Conservation (phyloP, 2,329 filamentous ascomycete species). For the Polytolypa hystricis region DNA sequence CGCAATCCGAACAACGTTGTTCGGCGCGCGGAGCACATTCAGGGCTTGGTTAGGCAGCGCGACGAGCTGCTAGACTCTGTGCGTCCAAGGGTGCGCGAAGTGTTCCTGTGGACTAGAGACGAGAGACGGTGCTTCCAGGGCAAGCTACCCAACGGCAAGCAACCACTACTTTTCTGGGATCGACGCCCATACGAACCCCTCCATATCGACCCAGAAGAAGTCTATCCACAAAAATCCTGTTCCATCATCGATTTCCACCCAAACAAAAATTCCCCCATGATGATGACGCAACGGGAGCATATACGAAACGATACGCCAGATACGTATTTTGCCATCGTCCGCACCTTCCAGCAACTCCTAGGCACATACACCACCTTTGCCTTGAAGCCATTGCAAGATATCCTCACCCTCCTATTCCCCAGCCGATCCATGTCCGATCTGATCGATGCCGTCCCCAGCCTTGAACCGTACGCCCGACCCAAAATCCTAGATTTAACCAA, state of each 20-base stretch:
- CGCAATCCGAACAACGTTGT: background rate
- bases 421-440: constrained; percentile 20
- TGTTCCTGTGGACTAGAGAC: background rate
- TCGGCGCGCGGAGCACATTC: background rate
- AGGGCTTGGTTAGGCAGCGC: background rate
- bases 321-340: constrained; percentile 17
- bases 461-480: constrained; percentile 18
- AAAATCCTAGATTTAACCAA: constrained; percentile 12
- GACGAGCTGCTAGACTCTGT: background rate
- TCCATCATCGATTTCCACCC: constrained; percentile 27
- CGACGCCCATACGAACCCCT: constrained; percentile 61
- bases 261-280: constrained; percentile 16
- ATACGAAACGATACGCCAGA: constrained; percentile 10
- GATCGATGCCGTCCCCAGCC: constrained; percentile 22
- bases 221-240: constrained; percentile 47
- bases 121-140: constrained; percentile 3
- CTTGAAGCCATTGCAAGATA: constrained; percentile 16
- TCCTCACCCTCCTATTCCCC: constrained; percentile 21
- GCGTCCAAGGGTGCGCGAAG: background rate
- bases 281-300: constrained; percentile 14
- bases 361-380: constrained; percentile 15
- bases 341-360: constrained; percentile 17
- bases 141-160: constrained; percentile 18
- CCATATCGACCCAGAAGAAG: constrained; percentile 46
- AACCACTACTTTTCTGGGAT: constrained; percentile 55